These are phyloP conservation scores for Leishmania amazonensis DNA, from an alignment of 208 protist genomes.

Conservation along the genomic window DNA sequence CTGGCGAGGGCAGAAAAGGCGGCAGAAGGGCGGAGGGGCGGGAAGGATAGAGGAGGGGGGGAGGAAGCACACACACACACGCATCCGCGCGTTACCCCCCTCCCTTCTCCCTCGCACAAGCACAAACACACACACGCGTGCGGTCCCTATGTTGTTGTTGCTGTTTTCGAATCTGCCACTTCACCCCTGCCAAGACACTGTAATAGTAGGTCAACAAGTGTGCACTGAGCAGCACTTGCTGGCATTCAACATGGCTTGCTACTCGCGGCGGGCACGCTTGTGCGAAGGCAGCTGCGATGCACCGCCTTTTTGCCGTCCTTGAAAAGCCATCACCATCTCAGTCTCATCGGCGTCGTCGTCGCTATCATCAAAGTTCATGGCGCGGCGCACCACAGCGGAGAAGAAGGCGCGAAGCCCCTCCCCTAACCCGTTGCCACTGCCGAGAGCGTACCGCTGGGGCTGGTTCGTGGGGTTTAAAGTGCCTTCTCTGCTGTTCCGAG, in stretches of 20 bases:
- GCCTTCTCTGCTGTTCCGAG: not conserved
- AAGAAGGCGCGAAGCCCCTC: conserved; percentile 35
- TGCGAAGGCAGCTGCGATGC: not conserved
- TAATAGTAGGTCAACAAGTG: too few species aligned
- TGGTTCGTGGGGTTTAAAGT: not conserved
- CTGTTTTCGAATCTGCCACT: not conserved
- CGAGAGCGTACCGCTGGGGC: conserved; percentile 23
- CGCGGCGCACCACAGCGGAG: conserved; percentile 46
- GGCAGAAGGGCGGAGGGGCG: not conserved
- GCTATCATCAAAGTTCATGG: conserved; percentile 42
- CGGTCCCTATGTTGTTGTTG: not conserved
- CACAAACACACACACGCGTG: not conserved
- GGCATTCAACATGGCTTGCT: not conserved
- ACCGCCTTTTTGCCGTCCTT: not conserved
- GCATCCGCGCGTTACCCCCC: not conserved
- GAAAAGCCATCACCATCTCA: not conserved
- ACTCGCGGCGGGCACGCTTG: conserved; percentile 28
- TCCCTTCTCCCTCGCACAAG: not conserved
- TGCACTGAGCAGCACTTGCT: not conserved
- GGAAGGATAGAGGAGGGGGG: not conserved
- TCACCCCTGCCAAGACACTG: not conserved
- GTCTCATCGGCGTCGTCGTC: conserved; percentile 31
- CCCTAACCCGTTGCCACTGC: conserved; percentile 13
- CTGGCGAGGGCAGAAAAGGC: too few species aligned
- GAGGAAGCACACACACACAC: not conserved